Base-by-base conservation (phyloP, 257 asterid genomes). In the Nicotiana otophora region DNA sequence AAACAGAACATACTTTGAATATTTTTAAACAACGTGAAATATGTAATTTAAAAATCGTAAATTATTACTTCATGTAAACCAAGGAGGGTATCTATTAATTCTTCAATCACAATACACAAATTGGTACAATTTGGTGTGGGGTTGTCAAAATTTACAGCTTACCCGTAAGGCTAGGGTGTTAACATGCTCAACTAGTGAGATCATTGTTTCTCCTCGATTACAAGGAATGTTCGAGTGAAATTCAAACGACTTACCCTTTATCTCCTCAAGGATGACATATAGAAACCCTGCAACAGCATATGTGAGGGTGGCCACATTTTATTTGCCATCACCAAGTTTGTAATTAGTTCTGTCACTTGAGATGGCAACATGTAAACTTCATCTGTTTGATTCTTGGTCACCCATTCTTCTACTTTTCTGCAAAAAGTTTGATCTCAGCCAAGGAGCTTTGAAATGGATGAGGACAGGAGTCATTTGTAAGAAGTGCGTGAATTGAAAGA, bases 291-390 rank as follows among this genome's bases (percentile, higher is more conserved):
- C 82, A 90, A 61, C 53, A 89, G 86, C 58, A 84, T 82, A 78
- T 91, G 92, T 8, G 97, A 91, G 48, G 93, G 90, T 58, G 98
- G 98, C 84, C 86, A 90, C 15, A 80, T 86, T 72, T 75, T 74
- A 64, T 84, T 94, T 81, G 90, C 88, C 81, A 88, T 87, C 88
- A 90, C 93, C 91, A 96, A 78, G 48, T 42, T 83, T 82, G 77
- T 83, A 77, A 82, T 85, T 83, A 94, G 63, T 84, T 93, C 94
- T 26, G 69, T 58, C 88, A 92, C 89, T 91, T 92, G 98, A 86
- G 98, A 90, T 39, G 95, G 87, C 80, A 92, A 88, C 98, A 94
- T 91, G 92, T 88, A 91, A 19, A 96, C 90, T 88, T 94, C 98
- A 81, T 94, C 97, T 4, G 91, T 94, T 91, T 91, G 90, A 86